Percentiles rank a stretch among this genome's conserved stretches.
phyloP scores from a whole-genome alignment of 73 alveolate species.

The Paramecium bursaria region DNA sequence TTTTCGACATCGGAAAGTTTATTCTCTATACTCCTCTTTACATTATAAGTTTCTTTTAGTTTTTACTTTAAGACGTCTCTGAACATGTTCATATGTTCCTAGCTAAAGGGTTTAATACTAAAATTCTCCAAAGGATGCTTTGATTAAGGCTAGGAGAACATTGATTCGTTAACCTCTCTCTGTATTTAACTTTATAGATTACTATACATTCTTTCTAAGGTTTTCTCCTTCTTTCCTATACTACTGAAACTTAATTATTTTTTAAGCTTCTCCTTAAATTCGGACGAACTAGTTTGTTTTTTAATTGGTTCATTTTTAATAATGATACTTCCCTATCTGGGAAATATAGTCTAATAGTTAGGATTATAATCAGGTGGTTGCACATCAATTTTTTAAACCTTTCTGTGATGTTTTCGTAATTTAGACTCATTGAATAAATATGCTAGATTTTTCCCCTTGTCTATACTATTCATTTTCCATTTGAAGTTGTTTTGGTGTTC shows the following conservation, averaged over 20 bases:
- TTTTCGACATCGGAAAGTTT: too few relatives aligned
- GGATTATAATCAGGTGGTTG: slow-evolving; percentile 34
- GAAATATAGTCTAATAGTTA: slow-evolving; percentile 6
- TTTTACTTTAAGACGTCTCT: background rate
- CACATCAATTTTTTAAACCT: slow-evolving; percentile 6
- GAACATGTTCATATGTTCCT: background rate
- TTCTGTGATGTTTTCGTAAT: slow-evolving; percentile 37
- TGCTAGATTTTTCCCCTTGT: slow-evolving; percentile 41
- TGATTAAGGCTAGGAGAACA: background rate
- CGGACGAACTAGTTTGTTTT: background rate
- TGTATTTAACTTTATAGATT: slow-evolving; percentile 15
- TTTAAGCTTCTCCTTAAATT: slow-evolving; percentile 9
- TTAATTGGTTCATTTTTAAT: slow-evolving; percentile 43
- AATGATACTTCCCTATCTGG: background rate
- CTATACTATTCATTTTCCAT: slow-evolving; percentile 50
- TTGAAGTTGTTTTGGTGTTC: slow-evolving; percentile 13
- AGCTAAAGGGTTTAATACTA: slow-evolving; percentile 36
- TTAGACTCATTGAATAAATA: slow-evolving; percentile 44
- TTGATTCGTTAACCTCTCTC: slow-evolving; percentile 31
- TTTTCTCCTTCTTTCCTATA: slow-evolving; percentile 21
- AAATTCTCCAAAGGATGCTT: slow-evolving; percentile 53
- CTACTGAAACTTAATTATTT: background rate
- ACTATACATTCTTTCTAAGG: slow-evolving; percentile 40
- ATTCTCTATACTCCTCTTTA: slow-evolving; percentile 14
- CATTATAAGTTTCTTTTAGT: slow-evolving; percentile 29